Base-by-base conservation (phyloP, 345 rosid genomes). In the Eucalyptus rudis region DNA sequence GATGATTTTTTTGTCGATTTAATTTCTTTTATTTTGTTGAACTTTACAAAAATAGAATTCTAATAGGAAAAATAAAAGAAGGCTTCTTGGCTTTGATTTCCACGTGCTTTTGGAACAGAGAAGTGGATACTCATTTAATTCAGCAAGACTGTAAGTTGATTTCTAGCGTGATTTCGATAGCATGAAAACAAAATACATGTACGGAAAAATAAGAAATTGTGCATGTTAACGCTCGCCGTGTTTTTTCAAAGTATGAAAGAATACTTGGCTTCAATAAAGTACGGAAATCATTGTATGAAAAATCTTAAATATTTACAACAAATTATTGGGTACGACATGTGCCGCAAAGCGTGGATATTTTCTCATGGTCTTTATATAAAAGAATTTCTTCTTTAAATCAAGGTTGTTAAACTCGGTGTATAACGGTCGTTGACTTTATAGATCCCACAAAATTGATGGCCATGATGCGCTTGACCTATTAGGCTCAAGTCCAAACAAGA, bases 271-370 rank as follows among this genome's bases (percentile, higher is more conserved):
- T 5, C 14, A 36, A 20, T 19, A 71, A 19, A 36, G 83, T 8
- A 76, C 2, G 8, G 5, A 10, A 76, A 76, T 36, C 25, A 20
- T 10, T 10, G 8, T 71, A 36, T 19, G 25, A 68, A 31, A 17
- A 33, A 36, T 20, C 40, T 19, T 36, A 71, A 8, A 10, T 36
- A 36, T 71, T 71, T 17, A 33, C 0, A 1, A 68, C 44, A 15
- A 17, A 33, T 33, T 19, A 71, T 71, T 33, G 13, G 36, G 25
- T 3, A 33, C 0, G 13, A 33, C 44, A 19, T 20, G 16, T 8
- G 5, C 29, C 16, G 2, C 47, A 40, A 20, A 76, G 47, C 2
- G 5, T 5, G 1, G 0, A 11, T 40, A 40, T 3, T 36, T 40
- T 36, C 2, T 6, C 24, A 20, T 6, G 14, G 9, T 20, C 83